phyloP scores from a whole-genome alignment of 805 yeast species.

The Grigorovia yakushimaensis region DNA sequence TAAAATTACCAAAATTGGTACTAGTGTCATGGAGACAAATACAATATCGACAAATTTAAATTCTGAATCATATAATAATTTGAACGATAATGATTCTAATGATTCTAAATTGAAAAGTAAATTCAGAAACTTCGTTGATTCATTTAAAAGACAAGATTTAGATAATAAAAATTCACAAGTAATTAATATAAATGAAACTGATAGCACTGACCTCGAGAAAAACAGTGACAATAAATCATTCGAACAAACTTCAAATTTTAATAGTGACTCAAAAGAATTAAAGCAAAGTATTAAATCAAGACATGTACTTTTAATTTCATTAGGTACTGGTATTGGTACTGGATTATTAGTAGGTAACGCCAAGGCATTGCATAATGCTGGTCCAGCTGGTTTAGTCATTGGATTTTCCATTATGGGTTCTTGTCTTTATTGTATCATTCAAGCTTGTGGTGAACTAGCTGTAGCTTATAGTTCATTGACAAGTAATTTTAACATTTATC shows the following conservation, averaged over 20 bases:
- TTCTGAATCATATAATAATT: background rate
- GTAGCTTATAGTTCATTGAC: slow-evolving; percentile 51
- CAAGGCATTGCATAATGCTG: slow-evolving; percentile 45
- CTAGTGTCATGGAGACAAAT: background rate
- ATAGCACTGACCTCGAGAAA: background rate
- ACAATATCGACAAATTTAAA: background rate
- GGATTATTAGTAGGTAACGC: slow-evolving; percentile 69
- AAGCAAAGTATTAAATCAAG: slow-evolving; percentile 29
- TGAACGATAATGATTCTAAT: background rate
- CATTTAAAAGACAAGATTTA: slow-evolving; percentile 12
- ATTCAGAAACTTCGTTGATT: slow-evolving; percentile 10
- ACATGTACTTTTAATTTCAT: slow-evolving; percentile 65
- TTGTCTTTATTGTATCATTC: slow-evolving; percentile 50
- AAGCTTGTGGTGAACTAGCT: slow-evolving; percentile 60
- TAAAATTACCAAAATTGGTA: background rate
- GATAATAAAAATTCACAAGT: background rate
- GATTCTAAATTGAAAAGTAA: slow-evolving; percentile 14
- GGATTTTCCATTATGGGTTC: slow-evolving; percentile 53
- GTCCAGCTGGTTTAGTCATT: slow-evolving; percentile 53
- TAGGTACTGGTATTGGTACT: slow-evolving; percentile 69
- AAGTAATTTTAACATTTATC: slow-evolving; percentile 54
- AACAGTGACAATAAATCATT: background rate
- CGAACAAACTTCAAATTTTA: background rate
- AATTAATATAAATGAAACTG: background rate
- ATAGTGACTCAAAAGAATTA: slow-evolving; percentile 22